phyloP scores from a whole-genome alignment of 1,284 basidiomycete genomes.

The Xanthoconium separans region DNA sequence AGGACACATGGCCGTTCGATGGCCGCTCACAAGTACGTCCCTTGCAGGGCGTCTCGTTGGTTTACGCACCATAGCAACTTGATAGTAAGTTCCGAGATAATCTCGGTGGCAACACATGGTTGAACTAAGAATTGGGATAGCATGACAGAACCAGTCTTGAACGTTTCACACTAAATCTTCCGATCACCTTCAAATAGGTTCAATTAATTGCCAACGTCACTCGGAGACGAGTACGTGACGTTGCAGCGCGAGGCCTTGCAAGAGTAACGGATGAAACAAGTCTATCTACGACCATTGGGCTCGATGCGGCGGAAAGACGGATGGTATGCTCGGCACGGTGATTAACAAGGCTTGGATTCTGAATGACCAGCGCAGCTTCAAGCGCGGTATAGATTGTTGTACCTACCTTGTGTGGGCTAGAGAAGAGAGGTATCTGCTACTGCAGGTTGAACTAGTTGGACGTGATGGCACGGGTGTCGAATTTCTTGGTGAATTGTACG shows the following conservation, averaged over 20 bases:
- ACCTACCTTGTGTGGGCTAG: neutral
- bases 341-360: neutral
- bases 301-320: neutral
- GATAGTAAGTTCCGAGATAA: neutral
- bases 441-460: too few relatives aligned
- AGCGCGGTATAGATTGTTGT: neutral
- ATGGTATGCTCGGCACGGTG: neutral
- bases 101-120: neutral
- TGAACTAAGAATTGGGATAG: neutral
- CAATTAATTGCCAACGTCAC: neutral
- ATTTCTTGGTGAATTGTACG: too few relatives aligned
- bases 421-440: too few relatives aligned
- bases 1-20: neutral
- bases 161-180: neutral
- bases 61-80: too few relatives aligned
- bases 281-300: neutral
- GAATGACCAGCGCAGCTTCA: neutral
- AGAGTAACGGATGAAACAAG: neutral
- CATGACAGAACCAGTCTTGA: neutral
- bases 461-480: too few relatives aligned
- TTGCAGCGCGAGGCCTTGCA: neutral
- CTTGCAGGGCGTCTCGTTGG: neutral
- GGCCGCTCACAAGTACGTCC: neutral
- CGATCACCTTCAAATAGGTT: neutral
- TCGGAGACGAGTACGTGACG: neutral